Evolutionary conservation across 2,329 filamentous ascomycete species (phyloP), one percentile per base, ranked within the genome.

Genomic region (Drechslerella dactyloides): DNA sequence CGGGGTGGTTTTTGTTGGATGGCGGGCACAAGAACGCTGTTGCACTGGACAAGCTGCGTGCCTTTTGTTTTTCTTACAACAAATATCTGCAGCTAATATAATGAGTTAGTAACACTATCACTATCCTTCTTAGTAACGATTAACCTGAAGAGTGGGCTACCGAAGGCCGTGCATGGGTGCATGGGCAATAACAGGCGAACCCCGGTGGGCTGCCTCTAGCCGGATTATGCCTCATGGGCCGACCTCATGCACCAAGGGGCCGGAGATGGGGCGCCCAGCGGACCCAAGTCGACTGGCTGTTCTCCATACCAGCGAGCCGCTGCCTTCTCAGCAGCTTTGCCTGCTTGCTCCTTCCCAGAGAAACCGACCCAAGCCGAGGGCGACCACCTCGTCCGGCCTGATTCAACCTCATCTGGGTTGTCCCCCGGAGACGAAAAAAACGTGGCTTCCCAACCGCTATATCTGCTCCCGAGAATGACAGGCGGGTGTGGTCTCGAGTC

Each of bases 361-460:
- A 23, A 48, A 48, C 44, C 44, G n/a, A 48, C 44, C 15, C 44
- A 48, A 56, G 33, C 30, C 15, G 51, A 53, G 15, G 27, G 30
- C 40, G 17, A 30, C 3, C n/a, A 7, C 44, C 24, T 6, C 44
- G 8, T 5, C 17, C 40, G 30, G 35, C 23, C 33, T 30, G 50
- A 27, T 50, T 21, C 35, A 48, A 33, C 2, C 10, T 33, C 57
- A 17, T 30, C 24, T 52, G 11, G 52, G 50, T 11, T 10, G n/a
- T 17, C 37, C 58, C 58, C 58, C 53, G 51, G 59, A 59, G 48
- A 52, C 58, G 48, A 53, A 50, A 63, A 70, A 70, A 70, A 70
- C 66, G 66, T 70, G 66, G 66, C 59, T 61, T 66, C 35, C 58
- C 58, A 63, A 69, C 57, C 65, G 65, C 59, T 70, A 59, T 59